phyloP scores from a whole-genome alignment of 2,329 filamentous ascomycete species.

The Fusarium protoensiforme region DNA sequence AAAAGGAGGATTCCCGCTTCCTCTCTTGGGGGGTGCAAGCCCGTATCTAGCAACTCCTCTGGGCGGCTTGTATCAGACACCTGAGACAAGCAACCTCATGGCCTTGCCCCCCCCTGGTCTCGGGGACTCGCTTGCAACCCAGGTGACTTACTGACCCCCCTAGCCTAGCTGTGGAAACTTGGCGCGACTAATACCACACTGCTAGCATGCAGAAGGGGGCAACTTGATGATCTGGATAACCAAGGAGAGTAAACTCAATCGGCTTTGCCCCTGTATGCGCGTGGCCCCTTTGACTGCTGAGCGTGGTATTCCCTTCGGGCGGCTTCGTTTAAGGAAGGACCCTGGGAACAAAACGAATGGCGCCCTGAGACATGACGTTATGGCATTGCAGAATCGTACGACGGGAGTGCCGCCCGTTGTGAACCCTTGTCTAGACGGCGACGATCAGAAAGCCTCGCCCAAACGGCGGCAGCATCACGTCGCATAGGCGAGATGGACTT shows the following conservation, averaged over 20 bases:
- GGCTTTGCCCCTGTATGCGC: neutral
- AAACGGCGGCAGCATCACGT: conserved; percentile 20
- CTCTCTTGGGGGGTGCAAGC: conserved; percentile 2
- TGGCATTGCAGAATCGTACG: conserved; percentile 34
- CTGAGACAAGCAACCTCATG: conserved; percentile 5
- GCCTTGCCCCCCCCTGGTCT: neutral
- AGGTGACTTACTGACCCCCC: conserved; percentile 7
- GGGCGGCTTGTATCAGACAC: neutral
- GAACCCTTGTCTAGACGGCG: conserved; percentile 13
- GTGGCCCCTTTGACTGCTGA: neutral
- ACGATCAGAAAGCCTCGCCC: conserved; percentile 1
- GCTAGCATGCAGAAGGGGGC: neutral
- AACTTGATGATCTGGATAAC: conserved; percentile 21
- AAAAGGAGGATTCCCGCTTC: conserved; percentile 3
- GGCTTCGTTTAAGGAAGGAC: neutral
- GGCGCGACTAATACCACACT: neutral
- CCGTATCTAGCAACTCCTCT: neutral
- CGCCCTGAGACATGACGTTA: conserved; percentile 32
- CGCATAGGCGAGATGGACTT: conserved; percentile 7
- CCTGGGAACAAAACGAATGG: conserved; percentile 1
- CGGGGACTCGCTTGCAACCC: neutral
- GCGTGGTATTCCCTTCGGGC: neutral
- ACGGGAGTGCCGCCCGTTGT: conserved; percentile 6
- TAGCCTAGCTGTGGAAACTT: neutral
- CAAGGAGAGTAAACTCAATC: conserved; percentile 10